Evolutionary conservation across 208 protist species (phyloP), one percentile per base, ranked within the genome.

Genomic region (Strigomonas galati): DNA sequence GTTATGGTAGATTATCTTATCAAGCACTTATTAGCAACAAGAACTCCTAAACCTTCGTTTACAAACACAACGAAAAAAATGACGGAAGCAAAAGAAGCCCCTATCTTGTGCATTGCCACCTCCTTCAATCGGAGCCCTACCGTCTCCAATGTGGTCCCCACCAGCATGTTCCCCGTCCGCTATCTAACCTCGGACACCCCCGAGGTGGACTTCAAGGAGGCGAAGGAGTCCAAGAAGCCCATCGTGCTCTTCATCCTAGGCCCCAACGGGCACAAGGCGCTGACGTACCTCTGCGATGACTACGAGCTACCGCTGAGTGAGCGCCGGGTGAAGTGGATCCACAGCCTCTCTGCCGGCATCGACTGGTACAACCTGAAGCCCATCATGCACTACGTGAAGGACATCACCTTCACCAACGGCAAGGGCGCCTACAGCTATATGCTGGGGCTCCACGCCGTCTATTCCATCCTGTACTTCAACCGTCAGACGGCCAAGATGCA

Each of bases 391-490:
- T 69, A 82, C 27, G 32, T 88, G 31, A 62, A 53, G 15, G 61
- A 71, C 15, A 80, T 87, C 19, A 81, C 82, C 0, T 71, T 91
- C 43, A 81, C 74, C 23, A 93, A 87, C 62, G 84, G 68, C 14
- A 68, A 74, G n/a, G 78, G 79, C 21, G 76, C 62, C 58, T 88
- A 81, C 71, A 77, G 69, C 40, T 67, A 67, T 26, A 73, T 80
- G 28, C 66, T 89, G 27, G 81, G 79, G 12, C 69, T 84, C 65
- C 81, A 90, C 68, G 78, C 86, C 15, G 32, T 89, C 14, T 86
- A 74, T 62, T 74, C 77, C 49, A 83, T 86, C 46, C 69, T 91
- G n/a, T 87, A 93, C 78, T 93, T 91, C 69, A 83, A 87, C 72
- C 79, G 82, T 27, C 67, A 84, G 67, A 80, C 85, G 6, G 72